These are phyloP conservation scores for Cyclotella baltica DNA, from an alignment of 108 stramenopile species.

Conservation along the genomic window DNA sequence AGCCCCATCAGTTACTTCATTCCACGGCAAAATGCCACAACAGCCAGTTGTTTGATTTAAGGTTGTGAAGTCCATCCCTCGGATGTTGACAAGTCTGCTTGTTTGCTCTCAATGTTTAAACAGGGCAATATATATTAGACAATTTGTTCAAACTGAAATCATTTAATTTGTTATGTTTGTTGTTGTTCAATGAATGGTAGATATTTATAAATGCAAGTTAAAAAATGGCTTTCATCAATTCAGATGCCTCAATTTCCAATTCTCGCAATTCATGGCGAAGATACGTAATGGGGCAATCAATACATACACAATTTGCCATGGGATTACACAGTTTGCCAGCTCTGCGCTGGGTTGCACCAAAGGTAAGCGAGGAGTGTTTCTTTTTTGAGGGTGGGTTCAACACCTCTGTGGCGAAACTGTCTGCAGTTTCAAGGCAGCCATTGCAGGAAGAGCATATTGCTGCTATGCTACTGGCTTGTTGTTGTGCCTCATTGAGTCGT, in stretches of 20 bases:
- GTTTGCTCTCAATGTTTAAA: too few species aligned
- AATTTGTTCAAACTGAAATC: neutral
- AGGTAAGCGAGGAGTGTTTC: constrained; percentile 10
- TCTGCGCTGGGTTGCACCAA: constrained; percentile 21
- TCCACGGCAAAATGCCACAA: too few species aligned
- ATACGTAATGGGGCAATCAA: constrained; percentile 86
- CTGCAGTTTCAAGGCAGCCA: constrained; percentile 70
- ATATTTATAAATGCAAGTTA: neutral
- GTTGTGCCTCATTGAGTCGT: constrained; percentile 62
- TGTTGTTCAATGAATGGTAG: neutral
- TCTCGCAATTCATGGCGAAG: constrained; percentile 78
- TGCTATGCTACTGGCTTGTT: constrained; percentile 59
- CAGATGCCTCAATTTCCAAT: constrained; percentile 69
- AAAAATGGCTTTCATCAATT: constrained; percentile 52
- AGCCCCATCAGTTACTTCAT: too few species aligned
- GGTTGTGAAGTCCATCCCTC: too few species aligned
- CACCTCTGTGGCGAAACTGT: constrained; percentile 64
- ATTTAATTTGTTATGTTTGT: neutral
- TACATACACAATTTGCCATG: constrained; percentile 84
- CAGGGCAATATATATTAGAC: too few species aligned
- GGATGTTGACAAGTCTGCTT: too few species aligned
- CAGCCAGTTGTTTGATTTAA: too few species aligned
- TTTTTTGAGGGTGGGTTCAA: constrained; percentile 14
- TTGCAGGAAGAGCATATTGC: constrained; percentile 76
- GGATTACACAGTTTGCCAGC: constrained; percentile 60